A percentile compares a stretch with the other conserved stretches of the same genome.
phyloP scores from a whole-genome alignment of 208 protist species.

The Leishmania tarentolae region DNA sequence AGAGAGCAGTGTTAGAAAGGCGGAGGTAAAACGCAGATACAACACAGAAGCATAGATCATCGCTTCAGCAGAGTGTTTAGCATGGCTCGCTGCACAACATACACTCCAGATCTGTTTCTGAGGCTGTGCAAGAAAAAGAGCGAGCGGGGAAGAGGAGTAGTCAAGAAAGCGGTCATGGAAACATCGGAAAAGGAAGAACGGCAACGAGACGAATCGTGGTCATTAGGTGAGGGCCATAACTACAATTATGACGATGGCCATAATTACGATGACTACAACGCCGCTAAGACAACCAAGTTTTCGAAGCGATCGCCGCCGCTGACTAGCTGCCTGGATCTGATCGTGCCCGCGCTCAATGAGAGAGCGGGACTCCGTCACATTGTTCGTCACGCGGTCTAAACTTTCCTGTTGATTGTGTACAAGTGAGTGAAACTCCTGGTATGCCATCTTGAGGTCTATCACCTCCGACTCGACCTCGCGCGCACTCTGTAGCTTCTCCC shows the following conservation, averaged over 20 bases:
- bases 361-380: constrained; percentile 58
- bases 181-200: background rate
- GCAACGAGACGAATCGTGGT: background rate
- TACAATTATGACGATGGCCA: constrained; percentile 57
- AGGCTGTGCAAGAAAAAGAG: background rate
- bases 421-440: constrained; percentile 76
- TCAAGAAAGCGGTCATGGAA: background rate
- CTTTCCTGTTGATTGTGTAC: constrained; percentile 71
- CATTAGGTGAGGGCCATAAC: constrained; percentile 39
- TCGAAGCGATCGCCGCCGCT: constrained; percentile 52
- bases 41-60: background rate
- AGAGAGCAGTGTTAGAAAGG: background rate
- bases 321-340: constrained; percentile 61
- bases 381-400: constrained; percentile 52
- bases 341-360: constrained; percentile 60
- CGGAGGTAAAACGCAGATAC: background rate
- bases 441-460: constrained; percentile 71
- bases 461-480: constrained; percentile 77
- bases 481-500: constrained; percentile 68
- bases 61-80: background rate
- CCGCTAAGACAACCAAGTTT: constrained; percentile 68
- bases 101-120: background rate
- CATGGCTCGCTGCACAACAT: background rate
- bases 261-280: constrained; percentile 55
- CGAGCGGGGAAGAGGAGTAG: background rate